Evolutionary conservation across 148 eudicot species (phyloP).

Genomic region (Pouteria glomerata): DNA sequence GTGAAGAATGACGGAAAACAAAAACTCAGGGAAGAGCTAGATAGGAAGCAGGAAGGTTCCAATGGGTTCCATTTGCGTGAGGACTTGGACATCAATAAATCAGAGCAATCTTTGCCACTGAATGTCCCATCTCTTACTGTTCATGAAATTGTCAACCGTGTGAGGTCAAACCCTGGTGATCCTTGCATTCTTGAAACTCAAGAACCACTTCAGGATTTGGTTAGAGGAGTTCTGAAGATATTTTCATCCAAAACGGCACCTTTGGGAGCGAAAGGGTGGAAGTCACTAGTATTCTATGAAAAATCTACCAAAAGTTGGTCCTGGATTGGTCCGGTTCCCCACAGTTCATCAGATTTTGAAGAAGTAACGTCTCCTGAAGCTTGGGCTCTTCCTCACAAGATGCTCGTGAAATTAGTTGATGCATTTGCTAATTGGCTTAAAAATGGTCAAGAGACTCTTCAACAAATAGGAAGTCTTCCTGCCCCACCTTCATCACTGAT

Average conservation of each 20-base stretch:
- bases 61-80: constrained; percentile 35
- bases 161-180: constrained; percentile 78
- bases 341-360: constrained; percentile 41
- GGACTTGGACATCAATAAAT: constrained; percentile 33
- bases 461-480: constrained; percentile 83
- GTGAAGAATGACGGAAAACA: constrained; percentile 25
- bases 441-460: constrained; percentile 82
- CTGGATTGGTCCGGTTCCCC: constrained; percentile 65
- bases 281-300: constrained; percentile 64
- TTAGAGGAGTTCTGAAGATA: constrained; percentile 79
- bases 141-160: constrained; percentile 75
- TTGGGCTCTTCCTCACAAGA: constrained; percentile 82
- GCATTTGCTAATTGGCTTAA: constrained; percentile 92
- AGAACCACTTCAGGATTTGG: constrained; percentile 87
- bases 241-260: constrained; percentile 82
- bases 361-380: constrained; percentile 80
- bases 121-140: constrained; percentile 58
- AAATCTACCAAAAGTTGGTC: constrained; percentile 72
- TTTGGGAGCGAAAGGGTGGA: constrained; percentile 89
- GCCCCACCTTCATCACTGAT: constrained; percentile 62
- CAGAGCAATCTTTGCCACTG: constrained; percentile 24
- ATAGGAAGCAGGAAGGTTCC: constrained; percentile 23
- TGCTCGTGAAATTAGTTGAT: constrained; percentile 86
- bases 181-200: constrained; percentile 88
- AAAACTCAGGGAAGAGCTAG: constrained; percentile 19